phyloP scores from a whole-genome alignment of 331 rosid genomes.

The Rosa hybrid region DNA sequence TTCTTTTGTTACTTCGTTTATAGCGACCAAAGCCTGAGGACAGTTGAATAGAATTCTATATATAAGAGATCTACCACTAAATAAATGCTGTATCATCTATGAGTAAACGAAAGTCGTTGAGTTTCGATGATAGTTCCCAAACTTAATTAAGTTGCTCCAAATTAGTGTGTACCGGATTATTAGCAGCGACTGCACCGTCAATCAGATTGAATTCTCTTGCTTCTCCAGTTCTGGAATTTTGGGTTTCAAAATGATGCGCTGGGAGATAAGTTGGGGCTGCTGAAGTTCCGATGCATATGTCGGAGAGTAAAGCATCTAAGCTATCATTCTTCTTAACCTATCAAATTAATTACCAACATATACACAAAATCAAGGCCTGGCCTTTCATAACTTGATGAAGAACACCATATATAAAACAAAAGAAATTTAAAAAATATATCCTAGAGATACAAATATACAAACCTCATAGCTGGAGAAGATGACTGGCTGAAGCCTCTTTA shows the following conservation, averaged over 20 bases:
- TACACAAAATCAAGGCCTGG: background rate
- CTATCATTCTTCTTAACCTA: constrained; percentile 24
- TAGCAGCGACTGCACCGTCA: constrained; percentile 13
- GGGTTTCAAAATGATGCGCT: constrained; percentile 25
- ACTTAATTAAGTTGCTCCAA: background rate
- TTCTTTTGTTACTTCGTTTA: constrained; percentile 42
- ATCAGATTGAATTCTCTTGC: constrained; percentile 30
- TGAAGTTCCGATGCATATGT: constrained; percentile 30
- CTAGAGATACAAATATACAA: background rate
- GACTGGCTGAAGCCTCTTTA: constrained; percentile 48
- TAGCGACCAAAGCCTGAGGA: constrained; percentile 45
- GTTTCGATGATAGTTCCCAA: too few species aligned
- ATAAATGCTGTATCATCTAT: background rate
- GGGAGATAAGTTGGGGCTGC: constrained; percentile 39
- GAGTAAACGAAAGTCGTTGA: background rate
- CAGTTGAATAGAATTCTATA: background rate
- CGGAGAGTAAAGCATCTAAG: constrained; percentile 28
- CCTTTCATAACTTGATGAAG: background rate
- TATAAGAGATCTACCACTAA: background rate
- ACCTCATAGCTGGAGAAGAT: constrained; percentile 61
- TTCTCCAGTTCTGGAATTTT: background rate
- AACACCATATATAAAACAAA: background rate
- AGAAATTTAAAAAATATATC: background rate
- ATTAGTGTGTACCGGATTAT: constrained; percentile 11
- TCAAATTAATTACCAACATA: constrained; percentile 4